Conservation (phyloP, 306 rosid species). For the Adenanthera pavonina region DNA sequence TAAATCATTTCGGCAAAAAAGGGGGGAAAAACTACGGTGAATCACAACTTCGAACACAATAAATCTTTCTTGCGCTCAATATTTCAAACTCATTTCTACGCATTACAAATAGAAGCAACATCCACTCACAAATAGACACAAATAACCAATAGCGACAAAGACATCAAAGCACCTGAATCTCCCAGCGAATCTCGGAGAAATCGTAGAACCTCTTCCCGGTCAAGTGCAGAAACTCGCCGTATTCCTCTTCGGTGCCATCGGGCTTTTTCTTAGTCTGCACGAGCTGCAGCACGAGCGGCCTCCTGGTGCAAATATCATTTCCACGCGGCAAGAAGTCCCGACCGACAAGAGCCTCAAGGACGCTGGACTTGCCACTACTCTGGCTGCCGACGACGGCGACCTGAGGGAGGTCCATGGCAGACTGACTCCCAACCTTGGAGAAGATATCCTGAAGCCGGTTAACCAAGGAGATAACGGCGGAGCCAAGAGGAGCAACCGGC, state of each 20-base stretch:
- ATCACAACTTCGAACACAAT: neutral
- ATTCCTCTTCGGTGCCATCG: constrained; percentile 71
- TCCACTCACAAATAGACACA: neutral
- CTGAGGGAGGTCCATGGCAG: constrained; percentile 90
- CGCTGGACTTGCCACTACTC: constrained; percentile 99
- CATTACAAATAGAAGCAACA: neutral
- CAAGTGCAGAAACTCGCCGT: constrained; percentile 91
- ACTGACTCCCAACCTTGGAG: constrained; percentile 83
- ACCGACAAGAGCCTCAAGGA: constrained; percentile 91
- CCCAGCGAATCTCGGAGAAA: constrained; percentile 79
- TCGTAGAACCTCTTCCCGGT: constrained; percentile 77
- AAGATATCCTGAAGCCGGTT: constrained; percentile 96
- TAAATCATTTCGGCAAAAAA: too few species aligned
- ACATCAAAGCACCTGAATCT: constrained; percentile 67
- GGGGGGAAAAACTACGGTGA: neutral
- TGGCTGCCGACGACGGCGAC: constrained; percentile 97
- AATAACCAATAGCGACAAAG: neutral
- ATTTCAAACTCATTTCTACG: neutral
- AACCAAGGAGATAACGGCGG: constrained; percentile 80
- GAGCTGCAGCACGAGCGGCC: constrained; percentile 94
- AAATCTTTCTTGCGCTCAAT: neutral
- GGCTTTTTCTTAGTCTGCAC: constrained; percentile 65
- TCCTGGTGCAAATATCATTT: constrained; percentile 83
- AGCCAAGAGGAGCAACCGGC: constrained; percentile 66
- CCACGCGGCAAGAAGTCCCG: constrained; percentile 96